Conservation (phyloP, 2,329 filamentous ascomycete species). For the Xylaria sp. region DNA sequence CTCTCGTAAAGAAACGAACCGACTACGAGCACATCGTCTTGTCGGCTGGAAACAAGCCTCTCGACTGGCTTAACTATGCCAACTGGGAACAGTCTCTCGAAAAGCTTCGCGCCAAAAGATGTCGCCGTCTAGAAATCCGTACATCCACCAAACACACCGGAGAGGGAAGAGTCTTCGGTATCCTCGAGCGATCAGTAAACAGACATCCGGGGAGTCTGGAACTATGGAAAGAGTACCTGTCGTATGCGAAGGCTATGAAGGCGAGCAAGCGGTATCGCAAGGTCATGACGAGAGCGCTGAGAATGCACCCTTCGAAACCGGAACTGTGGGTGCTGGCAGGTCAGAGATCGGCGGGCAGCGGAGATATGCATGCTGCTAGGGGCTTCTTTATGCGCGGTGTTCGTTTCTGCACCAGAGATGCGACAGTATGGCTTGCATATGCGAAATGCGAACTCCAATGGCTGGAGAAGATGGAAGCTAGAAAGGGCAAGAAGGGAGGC, state of each 20-base stretch:
- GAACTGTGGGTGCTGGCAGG: slow-evolving; percentile 85
- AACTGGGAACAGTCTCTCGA: slow-evolving; percentile 67
- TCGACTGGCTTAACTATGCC: slow-evolving; percentile 80
- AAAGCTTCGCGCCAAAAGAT: slow-evolving; percentile 72
- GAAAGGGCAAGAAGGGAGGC: slow-evolving; percentile 48
- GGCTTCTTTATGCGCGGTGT: slow-evolving; percentile 84
- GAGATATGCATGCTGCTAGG: slow-evolving; percentile 81
- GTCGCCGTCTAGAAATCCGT: slow-evolving; percentile 73
- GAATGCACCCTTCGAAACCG: slow-evolving; percentile 78
- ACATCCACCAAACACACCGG: slow-evolving; percentile 62
- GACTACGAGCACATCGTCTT: slow-evolving; percentile 91
- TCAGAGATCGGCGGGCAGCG: slow-evolving; percentile 68
- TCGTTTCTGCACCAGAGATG: slow-evolving; percentile 76
- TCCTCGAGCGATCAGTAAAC: slow-evolving; percentile 79
- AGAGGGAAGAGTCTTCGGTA: slow-evolving; percentile 78
- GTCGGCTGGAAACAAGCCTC: slow-evolving; percentile 67
- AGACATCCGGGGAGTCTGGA: slow-evolving; percentile 76
- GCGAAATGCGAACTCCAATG: slow-evolving; percentile 90
- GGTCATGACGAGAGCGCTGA: slow-evolving; percentile 62
- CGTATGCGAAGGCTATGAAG: slow-evolving; percentile 67
- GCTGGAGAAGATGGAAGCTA: slow-evolving; percentile 71
- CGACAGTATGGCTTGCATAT: slow-evolving; percentile 80
- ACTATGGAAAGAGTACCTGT: slow-evolving; percentile 87
- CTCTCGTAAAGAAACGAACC: slow-evolving; percentile 83
- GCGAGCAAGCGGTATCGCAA: slow-evolving; percentile 61